Evolutionary conservation across 352 stramenopile species (phyloP).

Genomic region (Saprolegnia diclina): DNA sequence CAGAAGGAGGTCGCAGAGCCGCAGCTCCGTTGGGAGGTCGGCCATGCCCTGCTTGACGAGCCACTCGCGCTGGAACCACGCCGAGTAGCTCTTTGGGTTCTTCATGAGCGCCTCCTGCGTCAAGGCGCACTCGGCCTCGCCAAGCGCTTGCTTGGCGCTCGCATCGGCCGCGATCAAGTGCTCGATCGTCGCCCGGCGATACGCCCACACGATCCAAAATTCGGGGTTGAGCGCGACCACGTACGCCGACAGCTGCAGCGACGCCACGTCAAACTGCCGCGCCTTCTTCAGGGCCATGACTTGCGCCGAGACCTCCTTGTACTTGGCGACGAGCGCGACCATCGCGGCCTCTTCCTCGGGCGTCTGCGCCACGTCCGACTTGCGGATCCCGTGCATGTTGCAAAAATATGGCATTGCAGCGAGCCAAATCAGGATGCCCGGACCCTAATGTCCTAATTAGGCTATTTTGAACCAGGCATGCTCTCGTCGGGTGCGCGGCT

Average conservation of each 20-base stretch:
- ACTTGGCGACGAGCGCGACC: conserved; percentile 32
- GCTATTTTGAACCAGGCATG: conserved; percentile 35
- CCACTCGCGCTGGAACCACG: conserved; percentile 88
- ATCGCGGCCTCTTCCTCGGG: conserved; percentile 21
- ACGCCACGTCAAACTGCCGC: conserved; percentile 40
- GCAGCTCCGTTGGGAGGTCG: conserved; percentile 68
- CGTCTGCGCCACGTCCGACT: conserved; percentile 25
- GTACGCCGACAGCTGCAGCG: conserved; percentile 86
- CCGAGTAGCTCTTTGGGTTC: conserved; percentile 96
- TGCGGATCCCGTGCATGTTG: conserved; percentile 27
- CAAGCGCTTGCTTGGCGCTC: conserved; percentile 39
- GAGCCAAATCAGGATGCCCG: too few species aligned
- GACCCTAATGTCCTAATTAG: not conserved
- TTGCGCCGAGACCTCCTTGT: conserved; percentile 68
- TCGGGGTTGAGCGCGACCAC: conserved; percentile 95
- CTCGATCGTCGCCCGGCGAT: conserved; percentile 87
- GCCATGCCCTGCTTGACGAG: conserved; percentile 63
- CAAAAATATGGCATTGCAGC: not conserved
- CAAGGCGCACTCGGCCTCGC: conserved; percentile 84
- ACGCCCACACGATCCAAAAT: conserved; percentile 96
- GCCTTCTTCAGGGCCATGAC: conserved; percentile 58
- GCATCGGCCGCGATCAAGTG: conserved; percentile 14
- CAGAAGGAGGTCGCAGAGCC: conserved; percentile 63
- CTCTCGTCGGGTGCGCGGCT: conserved; percentile 55
- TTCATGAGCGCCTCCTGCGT: conserved; percentile 90